phyloP scores from a whole-genome alignment of 257 asterid species.

The Solanum clarkiae region DNA sequence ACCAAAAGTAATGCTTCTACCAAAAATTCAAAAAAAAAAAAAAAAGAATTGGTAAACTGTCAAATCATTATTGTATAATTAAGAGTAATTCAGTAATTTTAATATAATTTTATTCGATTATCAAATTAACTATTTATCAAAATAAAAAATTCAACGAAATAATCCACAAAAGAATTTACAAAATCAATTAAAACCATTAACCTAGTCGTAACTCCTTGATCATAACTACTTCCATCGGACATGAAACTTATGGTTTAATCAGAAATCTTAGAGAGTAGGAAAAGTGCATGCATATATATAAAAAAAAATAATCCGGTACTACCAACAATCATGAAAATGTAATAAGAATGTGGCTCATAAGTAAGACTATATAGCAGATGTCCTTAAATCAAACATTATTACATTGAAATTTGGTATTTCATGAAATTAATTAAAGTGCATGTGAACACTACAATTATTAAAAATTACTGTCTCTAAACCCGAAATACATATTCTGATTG shows the following conservation, averaged over 20 bases:
- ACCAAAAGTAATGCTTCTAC: too few relatives aligned
- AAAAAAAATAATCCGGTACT: neutral
- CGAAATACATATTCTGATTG: neutral
- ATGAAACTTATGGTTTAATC: neutral
- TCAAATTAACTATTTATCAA: too few relatives aligned
- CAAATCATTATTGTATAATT: too few relatives aligned
- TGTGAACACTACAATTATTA: neutral
- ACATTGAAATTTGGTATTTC: neutral
- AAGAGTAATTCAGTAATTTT: too few relatives aligned
- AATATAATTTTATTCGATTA: too few relatives aligned
- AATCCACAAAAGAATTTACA: too few relatives aligned
- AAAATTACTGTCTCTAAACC: neutral
- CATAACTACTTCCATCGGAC: too few relatives aligned
- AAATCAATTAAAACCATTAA: too few relatives aligned
- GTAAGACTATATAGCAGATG: neutral
- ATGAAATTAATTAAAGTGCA: too few relatives aligned
- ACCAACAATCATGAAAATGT: neutral
- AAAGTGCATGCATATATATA: neutral
- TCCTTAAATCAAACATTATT: neutral
- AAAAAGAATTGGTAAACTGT: too few relatives aligned
- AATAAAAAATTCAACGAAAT: too few relatives aligned
- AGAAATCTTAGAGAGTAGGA: neutral
- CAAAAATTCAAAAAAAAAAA: too few relatives aligned
- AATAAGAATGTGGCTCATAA: neutral
- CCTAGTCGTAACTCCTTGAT: neutral